Conservation (phyloP, 257 asterid species). For the Solanum appendiculatum region DNA sequence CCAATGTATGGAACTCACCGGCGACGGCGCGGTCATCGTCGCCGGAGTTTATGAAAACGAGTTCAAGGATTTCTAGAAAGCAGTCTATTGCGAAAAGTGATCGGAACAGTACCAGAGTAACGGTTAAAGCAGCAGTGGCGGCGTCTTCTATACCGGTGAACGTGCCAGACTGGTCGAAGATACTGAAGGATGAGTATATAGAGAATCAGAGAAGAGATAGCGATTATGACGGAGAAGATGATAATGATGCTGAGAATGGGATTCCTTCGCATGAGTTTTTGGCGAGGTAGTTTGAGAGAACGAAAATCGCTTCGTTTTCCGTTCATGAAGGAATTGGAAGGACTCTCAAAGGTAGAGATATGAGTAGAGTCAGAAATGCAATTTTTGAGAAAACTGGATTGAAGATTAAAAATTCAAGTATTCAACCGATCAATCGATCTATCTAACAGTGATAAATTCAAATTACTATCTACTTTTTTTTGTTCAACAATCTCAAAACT, state of each 20-base stretch:
- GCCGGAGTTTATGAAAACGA: slow-evolving; percentile 45
- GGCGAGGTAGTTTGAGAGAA: slow-evolving; percentile 36
- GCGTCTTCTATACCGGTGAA: slow-evolving; percentile 85
- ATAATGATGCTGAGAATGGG: slow-evolving; percentile 33
- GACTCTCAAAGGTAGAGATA: slow-evolving; percentile 80
- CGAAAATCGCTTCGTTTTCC: slow-evolving; percentile 54
- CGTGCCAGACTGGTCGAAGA: slow-evolving; percentile 98
- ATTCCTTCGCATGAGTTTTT: slow-evolving; percentile 87
- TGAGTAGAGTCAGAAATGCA: slow-evolving; percentile 70
- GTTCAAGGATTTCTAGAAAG: slow-evolving; percentile 27
- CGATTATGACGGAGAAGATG: slow-evolving; percentile 31
- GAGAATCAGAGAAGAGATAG: slow-evolving; percentile 36
- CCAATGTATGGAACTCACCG: slow-evolving; percentile 55
- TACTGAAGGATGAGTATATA: slow-evolving; percentile 67
- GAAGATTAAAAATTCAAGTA: slow-evolving; percentile 27
- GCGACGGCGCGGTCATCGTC: slow-evolving; percentile 28
- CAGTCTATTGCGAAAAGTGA: slow-evolving; percentile 10
- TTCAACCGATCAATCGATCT: background rate
- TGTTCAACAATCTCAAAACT: background rate
- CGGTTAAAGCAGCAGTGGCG: background rate
- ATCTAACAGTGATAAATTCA: background rate
- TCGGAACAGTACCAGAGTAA: background rate
- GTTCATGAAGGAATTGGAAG: slow-evolving; percentile 80
- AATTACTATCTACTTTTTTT: background rate
- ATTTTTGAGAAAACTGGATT: slow-evolving; percentile 82